Conservation (phyloP, 306 rosid species). For the Crotalaria pallida region DNA sequence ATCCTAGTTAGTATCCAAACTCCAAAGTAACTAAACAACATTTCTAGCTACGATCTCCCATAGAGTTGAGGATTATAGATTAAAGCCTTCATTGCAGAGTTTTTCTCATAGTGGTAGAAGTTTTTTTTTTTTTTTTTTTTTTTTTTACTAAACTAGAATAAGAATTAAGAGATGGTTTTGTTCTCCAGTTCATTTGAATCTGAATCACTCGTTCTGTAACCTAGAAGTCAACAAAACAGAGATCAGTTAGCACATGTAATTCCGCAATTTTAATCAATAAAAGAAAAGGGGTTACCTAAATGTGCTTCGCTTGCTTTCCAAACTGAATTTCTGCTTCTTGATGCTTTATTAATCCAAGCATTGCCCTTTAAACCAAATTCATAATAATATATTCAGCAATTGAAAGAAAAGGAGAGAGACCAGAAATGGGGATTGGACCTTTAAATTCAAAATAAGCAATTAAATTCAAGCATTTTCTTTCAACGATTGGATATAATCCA, state of each 20-base stretch:
- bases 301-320: conserved; percentile 45
- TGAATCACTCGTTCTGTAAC: conserved; percentile 61
- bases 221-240: conserved; percentile 29
- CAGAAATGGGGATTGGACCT: neutral
- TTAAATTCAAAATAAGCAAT: neutral
- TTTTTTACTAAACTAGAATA: conserved; percentile 1
- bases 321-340: conserved; percentile 34
- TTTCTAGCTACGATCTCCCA: neutral
- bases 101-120: neutral
- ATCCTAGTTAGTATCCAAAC: neutral
- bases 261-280: neutral
- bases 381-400: conserved; percentile 2
- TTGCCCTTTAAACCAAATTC: conserved; percentile 37
- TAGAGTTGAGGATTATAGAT: neutral
- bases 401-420: neutral
- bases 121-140: no score
- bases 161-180: conserved; percentile 20
- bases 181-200: conserved; percentile 41
- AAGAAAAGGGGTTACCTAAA: conserved; percentile 35
- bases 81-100: neutral
- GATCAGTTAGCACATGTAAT: neutral
- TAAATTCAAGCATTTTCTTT: neutral
- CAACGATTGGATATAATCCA: neutral
- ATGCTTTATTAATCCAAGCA: conserved; percentile 58
- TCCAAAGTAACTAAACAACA: neutral